A percentile compares a stretch with the other conserved stretches of the same genome.
phyloP scores from a whole-genome alignment of 345 rosid genomes.

The Streptanthus diversifolius region DNA sequence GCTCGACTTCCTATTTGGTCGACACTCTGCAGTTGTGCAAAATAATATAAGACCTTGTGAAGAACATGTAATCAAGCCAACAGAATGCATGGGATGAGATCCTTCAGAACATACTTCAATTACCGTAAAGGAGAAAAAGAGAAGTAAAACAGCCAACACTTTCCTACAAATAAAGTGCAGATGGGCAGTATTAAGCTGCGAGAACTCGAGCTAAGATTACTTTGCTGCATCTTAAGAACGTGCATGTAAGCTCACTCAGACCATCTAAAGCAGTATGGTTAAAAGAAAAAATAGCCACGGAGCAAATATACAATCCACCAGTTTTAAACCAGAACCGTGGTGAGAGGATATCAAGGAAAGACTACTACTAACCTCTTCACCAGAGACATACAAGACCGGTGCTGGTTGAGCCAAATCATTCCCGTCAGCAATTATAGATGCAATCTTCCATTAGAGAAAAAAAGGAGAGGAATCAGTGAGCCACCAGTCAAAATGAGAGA shows the following conservation, averaged over 20 bases:
- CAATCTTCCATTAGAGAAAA: constrained; percentile 53
- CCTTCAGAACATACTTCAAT: constrained; percentile 1
- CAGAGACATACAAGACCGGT: constrained; percentile 84
- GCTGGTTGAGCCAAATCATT: constrained; percentile 45
- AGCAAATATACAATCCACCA: neutral
- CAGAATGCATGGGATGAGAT: neutral
- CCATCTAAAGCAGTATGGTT: neutral
- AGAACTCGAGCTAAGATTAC: neutral
- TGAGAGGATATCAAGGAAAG: neutral
- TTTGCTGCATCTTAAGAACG: neutral
- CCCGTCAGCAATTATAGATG: constrained; percentile 67
- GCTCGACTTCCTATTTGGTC: constrained; percentile 93
- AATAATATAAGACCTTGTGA: neutral
- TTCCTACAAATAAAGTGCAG: neutral
- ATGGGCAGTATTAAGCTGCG: neutral
- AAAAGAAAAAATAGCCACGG: neutral
- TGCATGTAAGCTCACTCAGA: constrained; percentile 4
- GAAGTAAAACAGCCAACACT: neutral
- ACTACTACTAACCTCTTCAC: constrained; percentile 72
- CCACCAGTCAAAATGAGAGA: neutral
- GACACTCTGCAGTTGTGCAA: constrained; percentile 55
- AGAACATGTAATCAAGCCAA: neutral
- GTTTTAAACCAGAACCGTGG: neutral
- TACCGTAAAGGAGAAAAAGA: neutral
- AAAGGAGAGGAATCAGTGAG: constrained; percentile 11